Evolutionary conservation across 306 rosid genomes (phyloP), one percentile per base, ranked within the genome.

Genomic region (Cajanus cajan): DNA sequence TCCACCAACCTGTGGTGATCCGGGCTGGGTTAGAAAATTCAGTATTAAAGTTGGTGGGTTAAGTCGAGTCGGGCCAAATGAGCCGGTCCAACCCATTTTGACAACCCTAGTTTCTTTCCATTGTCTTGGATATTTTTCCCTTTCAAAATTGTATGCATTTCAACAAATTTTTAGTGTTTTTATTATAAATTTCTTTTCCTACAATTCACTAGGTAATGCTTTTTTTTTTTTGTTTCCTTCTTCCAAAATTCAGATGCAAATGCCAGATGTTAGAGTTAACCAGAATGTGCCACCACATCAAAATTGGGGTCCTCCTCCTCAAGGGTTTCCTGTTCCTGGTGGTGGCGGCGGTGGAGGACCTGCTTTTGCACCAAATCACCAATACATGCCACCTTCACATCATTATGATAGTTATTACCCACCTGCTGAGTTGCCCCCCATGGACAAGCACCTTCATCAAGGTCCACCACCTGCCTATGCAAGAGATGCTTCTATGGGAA

Each of bases 391-490:
- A 21, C 84, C 82, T 69, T 18, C 84, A 54, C 84, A 51, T 69
- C 84, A 69, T 74, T 78, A 82, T 58, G 86, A 79, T 71, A 85
- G 71, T 31, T 85, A 85, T 73, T 85, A 82, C 45, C 86, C 77
- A 4, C 64, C 84, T 55, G 71, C 84, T 63, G 83, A 82, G 58
- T 37, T 85, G 71, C 82, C 86, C 43, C 69, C 84, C 7, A 22
- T 82, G 68, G 86, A 82, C 57, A 82, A 70, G 34, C 80, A 74
- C 61, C 77, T 57, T 70, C 84, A 71, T 78, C 84, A 69, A 59
- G 89, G 79, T 54, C 86, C 88, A 39, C 83, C 84, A 15, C 85
- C 84, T 69, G 66, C 83, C 40, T 79, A 68, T 48, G 86, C 76
- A 65, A 82, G 77, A 73, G 84, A 85, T 48, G 39, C 86, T 54